Base-by-base conservation (phyloP, 2,329 filamentous ascomycete species). In the Colletotrichum trifolii region DNA sequence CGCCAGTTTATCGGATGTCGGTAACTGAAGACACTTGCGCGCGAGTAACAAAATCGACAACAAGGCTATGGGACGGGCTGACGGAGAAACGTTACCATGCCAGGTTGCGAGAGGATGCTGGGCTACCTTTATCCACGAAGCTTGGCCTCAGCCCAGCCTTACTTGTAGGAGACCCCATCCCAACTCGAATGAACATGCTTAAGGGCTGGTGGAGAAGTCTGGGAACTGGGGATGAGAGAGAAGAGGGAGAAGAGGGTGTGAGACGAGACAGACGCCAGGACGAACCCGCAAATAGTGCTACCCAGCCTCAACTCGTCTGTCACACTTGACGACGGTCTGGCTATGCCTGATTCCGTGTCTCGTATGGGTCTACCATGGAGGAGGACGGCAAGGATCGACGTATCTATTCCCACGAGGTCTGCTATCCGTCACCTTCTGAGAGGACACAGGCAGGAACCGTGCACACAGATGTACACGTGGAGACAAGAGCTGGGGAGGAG, bases 361-460 rank as follows among this genome's bases (percentile, higher is more conserved):
- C 50, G 42, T 55, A 65, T 52, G 50, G 50, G 35, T 49, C 35
- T 34, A 47, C 35, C 50, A 45, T 61, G 61, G 61, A 61, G 50
- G 46, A 53, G 17, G 25, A 46, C 34, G n/a, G 58, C 45, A 54
- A 43, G 55, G 61, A 64, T 64, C 54, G 42, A 64, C 46, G 36
- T n/a, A 49, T 54, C 55, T 45, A 49, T 45, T 49, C 57, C 36
- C 55, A 60, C 42, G 55, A 56, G 45, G 38, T 12, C 47, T 45
- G 8, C 12, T 34, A 38, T 17, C 55, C 38, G 49, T 54, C 49
- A 49, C 38, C n/a, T 64, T 60, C 54, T 53, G 61, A 36, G 43
- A 60, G 25, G 25, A 25, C 25, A 25, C 43, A 38, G 11, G 13
- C 34, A 60, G 36, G 48, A 64, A 49, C 61, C 49, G 48, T 64